phyloP scores from a whole-genome alignment of 2,329 filamentous ascomycete species.

The Monosporascus sp. region DNA sequence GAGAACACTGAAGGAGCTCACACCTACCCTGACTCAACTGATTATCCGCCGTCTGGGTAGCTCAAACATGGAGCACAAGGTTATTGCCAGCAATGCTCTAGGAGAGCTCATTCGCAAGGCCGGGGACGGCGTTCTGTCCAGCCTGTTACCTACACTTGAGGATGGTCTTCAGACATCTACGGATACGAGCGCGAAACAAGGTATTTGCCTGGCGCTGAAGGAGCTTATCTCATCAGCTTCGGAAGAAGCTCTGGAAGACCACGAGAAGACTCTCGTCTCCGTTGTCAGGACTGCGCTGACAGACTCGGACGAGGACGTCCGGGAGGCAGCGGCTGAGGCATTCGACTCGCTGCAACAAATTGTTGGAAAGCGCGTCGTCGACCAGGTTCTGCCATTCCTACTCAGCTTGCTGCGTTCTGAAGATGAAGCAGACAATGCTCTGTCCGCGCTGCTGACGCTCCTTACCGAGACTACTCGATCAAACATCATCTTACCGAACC shows the following conservation, averaged over 20 bases:
- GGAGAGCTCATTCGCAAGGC: conserved; percentile 96
- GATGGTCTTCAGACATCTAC: conserved; percentile 83
- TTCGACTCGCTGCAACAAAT: conserved; percentile 94
- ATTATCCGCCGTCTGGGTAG: conserved; percentile 91
- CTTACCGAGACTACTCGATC: conserved; percentile 90
- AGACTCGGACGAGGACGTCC: conserved; percentile 81
- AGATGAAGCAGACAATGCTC: conserved; percentile 81
- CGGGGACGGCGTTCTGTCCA: conserved; percentile 86
- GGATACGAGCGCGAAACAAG: conserved; percentile 90
- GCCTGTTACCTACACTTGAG: conserved; percentile 83
- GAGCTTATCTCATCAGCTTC: conserved; percentile 90
- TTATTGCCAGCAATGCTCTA: conserved; percentile 94
- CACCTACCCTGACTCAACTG: conserved; percentile 89
- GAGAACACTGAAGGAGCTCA: conserved; percentile 87
- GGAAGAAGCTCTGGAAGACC: conserved; percentile 82
- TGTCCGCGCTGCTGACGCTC: conserved; percentile 87
- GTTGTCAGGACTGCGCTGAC: conserved; percentile 90
- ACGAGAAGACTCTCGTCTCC: conserved; percentile 91
- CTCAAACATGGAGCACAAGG: conserved; percentile 97
- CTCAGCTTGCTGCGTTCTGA: conserved; percentile 85
- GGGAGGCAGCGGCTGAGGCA: conserved; percentile 93
- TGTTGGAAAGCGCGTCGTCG: conserved; percentile 87
- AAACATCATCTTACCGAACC: conserved; percentile 93
- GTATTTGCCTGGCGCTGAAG: conserved; percentile 92
- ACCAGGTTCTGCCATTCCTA: conserved; percentile 90